Base-by-base conservation (phyloP, 257 asterid species). In the Oldenlandia corymbosa region DNA sequence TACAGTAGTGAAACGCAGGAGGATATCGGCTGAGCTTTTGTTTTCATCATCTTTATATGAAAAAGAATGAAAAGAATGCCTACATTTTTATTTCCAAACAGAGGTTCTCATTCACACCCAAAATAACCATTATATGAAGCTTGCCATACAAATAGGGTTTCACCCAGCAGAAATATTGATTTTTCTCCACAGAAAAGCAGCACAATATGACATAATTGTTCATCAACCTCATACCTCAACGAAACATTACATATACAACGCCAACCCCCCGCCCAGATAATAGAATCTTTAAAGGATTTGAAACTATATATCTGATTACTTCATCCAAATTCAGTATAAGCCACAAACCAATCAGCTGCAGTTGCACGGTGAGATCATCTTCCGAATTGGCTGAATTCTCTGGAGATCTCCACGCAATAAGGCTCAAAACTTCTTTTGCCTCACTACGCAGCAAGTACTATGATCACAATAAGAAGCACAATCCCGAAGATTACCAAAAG, bases 401-500 rank as follows among this genome's bases (percentile, higher is more conserved):
- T 16, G 27, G 57, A 56, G 28, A 67, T 42, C 48, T 62, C 50
- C 18, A 12, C 13, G 17, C 64, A 9, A 7, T 43, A 47, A 43
- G 42, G 55, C 11, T 34, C 27, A 21, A 23, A 51, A 75, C 11
- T 10, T 48, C 23, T 4, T 48, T 32, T 56, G 31, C 42, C 58
- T 36, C 46, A 58, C 81, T 77, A 87, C 48, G 90, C 86, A 30
- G 79, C 90, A 47, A 87, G 86, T 60, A 90, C 80, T 53, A 90
- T 74, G 58, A 90, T 68, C 83, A 90, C 80, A 60, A 90, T 90
- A 74, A 87, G 85, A 73, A 90, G 79, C 70, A 83, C 80, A 23
- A 90, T 84, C 62, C 91, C 95, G 18, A 90, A 90, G 50, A 90
- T 90, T 71, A 90, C 97, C 51, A 90, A 84, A 51, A 90, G 85